These are phyloP conservation scores for Cutaneotrichosporon dermatis DNA, from an alignment of 1,284 basidiomycete genomes.

Conservation along the genomic window DNA sequence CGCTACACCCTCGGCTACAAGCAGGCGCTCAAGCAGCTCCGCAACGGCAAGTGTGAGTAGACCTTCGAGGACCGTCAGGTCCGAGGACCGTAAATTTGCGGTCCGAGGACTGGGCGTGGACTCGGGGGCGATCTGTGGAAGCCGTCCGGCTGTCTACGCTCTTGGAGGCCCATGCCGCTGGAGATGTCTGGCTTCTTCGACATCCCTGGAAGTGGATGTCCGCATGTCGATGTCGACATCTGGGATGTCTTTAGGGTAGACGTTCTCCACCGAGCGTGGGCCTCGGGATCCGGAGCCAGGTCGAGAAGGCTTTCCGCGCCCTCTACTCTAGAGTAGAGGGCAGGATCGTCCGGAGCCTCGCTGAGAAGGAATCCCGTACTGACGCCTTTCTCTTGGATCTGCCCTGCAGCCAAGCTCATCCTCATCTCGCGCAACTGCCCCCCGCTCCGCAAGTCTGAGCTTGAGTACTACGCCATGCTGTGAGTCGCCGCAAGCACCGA, in stretches of 20 bases:
- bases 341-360: conserved; percentile 50
- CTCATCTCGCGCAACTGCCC: conserved; percentile 99
- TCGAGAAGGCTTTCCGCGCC: background rate
- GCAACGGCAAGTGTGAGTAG: conserved; percentile 88
- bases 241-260: too few species aligned
- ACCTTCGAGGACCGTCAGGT: too few species aligned
- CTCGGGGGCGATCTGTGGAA: too few species aligned
- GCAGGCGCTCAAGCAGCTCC: conserved; percentile 96
- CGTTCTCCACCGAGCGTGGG: too few species aligned
- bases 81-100: too few species aligned
- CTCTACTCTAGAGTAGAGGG: too few species aligned
- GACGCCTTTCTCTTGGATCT: conserved; percentile 17
- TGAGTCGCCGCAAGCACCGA: conserved; percentile 30
- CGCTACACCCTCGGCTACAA: conserved; percentile 89
- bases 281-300: background rate
- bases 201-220: too few species aligned
- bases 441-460: conserved; percentile 96
- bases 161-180: too few species aligned
- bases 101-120: too few species aligned
- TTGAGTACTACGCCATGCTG: conserved; percentile 99
- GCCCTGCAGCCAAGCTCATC: conserved; percentile 83
- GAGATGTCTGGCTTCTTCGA: too few species aligned
- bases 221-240: too few species aligned
- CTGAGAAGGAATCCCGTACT: conserved; percentile 88
- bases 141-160: too few species aligned